phyloP scores from a whole-genome alignment of 2,329 filamentous ascomycete species.

The Thielaviopsis ethacetica region DNA sequence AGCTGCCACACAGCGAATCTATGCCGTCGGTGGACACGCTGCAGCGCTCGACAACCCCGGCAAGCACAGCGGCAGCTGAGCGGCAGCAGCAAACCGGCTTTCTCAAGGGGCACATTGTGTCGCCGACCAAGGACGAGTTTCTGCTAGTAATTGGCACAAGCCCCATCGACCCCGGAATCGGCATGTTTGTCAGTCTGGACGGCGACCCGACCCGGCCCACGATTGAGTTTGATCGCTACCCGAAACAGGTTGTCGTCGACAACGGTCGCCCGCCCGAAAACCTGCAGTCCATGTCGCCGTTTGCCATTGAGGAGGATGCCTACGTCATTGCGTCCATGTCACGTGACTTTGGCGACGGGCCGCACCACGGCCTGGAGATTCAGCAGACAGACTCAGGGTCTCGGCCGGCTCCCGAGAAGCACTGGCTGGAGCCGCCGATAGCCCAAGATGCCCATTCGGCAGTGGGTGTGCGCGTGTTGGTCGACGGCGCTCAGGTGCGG shows the following conservation, averaged over 20 bases:
- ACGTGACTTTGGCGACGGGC: slow-evolving; percentile 34
- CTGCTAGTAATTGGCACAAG: slow-evolving; percentile 81
- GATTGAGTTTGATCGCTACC: slow-evolving; percentile 78
- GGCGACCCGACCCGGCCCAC: slow-evolving; percentile 88
- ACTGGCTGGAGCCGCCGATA: slow-evolving; percentile 35
- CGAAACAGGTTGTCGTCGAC: slow-evolving; percentile 68
- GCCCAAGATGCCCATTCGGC: slow-evolving; percentile 15
- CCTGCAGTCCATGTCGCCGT: slow-evolving; percentile 31
- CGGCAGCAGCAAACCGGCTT: slow-evolving; percentile 22
- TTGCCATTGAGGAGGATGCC: slow-evolving; percentile 49
- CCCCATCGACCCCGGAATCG: slow-evolving; percentile 73
- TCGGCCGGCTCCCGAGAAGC: slow-evolving; percentile 29
- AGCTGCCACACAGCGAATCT: slow-evolving; percentile 5
- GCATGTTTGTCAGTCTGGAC: slow-evolving; percentile 95
- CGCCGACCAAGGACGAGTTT: slow-evolving; percentile 78
- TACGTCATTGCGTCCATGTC: slow-evolving; percentile 72
- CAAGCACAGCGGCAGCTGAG: background rate
- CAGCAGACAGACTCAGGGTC: slow-evolving; percentile 60
- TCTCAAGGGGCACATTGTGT: slow-evolving; percentile 76
- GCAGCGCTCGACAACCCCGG: slow-evolving; percentile 5
- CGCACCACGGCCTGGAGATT: slow-evolving; percentile 58
- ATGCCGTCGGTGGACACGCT: background rate
- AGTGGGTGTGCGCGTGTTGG: slow-evolving; percentile 46
- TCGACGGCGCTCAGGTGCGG: slow-evolving; percentile 40
- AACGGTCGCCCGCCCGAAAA: slow-evolving; percentile 30